Evolutionary conservation across 371 early-diverging fungal species (phyloP), one percentile per base, ranked within the genome.

Genomic region (Syncephalis fuscata): DNA sequence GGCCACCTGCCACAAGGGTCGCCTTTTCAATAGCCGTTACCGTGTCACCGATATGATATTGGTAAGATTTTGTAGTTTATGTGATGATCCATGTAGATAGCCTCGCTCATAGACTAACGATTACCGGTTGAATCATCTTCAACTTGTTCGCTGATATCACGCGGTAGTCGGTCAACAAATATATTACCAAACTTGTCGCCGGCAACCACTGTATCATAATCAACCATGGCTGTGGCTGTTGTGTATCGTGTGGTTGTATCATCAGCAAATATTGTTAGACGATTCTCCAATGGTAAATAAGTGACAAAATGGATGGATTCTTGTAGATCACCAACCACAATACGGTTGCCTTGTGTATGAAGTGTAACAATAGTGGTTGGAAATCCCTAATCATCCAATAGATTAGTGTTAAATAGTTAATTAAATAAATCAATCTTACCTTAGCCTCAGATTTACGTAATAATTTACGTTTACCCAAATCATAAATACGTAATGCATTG

Each of bases 101-200:
- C 80, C 82, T 59, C 80, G 79, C 49, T 86, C 84, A 51, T 76
- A 80, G 25, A 82, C 60, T 17, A 87, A 66, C 80, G 74, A 48
- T 78, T 81, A 9, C 89, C 92, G 2, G 88, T 78, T 1, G 84
- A 80, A 50, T 92, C 97, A 36, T 86, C 84, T 44, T 92, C 92
- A 27, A 92, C 60, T 48, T 83, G 84, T 40, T 77, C 66, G 23
- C 72, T 72, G 8, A 67, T 56, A 15, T 70, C 68, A 17, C 58
- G 52, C 0, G 90, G 80, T 44, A 88, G 60, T 36, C 96, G 78
- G 48, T 77, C 55, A 11, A 88, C 79, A 53, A 76, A 80, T 27
- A 98, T 63, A 52, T 88, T 91, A 23, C 98, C 98, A 70, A 96
- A 96, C 63, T 92, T 92, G 71, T 98, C 98, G 10, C 86, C 93